Percentiles rank a stretch among this genome's conserved stretches.
Conservation (phyloP, 768 basidiomycete genomes). For the Mycena metata region DNA sequence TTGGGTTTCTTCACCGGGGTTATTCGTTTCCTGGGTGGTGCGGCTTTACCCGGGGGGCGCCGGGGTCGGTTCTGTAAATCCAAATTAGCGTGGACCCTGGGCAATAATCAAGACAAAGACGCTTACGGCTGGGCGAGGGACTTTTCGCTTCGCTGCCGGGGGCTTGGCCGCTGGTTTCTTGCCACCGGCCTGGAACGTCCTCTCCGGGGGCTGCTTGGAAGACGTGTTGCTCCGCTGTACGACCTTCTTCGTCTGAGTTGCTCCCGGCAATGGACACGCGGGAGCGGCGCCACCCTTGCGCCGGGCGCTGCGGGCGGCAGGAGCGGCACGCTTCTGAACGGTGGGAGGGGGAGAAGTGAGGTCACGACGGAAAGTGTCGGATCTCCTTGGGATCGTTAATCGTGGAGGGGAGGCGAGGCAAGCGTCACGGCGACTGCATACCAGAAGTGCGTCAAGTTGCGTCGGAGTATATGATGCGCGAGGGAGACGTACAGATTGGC, state of each 20-base stretch:
- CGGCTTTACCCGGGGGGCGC: background rate
- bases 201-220: background rate
- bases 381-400: slow-evolving; percentile 13
- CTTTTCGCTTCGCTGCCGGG: background rate
- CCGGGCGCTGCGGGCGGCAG: background rate
- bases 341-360: slow-evolving; percentile 1
- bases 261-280: slow-evolving; percentile 2
- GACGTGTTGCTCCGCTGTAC: background rate
- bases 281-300: background rate
- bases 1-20: slow-evolving; percentile 8
- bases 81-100: too few relatives aligned
- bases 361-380: slow-evolving; percentile 18
- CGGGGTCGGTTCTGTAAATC: slow-evolving; percentile 8
- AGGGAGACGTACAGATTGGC: slow-evolving; percentile 16
- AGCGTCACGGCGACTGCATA: slow-evolving; percentile 20
- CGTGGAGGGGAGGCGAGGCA: slow-evolving; percentile 8
- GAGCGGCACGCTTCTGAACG: slow-evolving; percentile 14
- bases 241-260: slow-evolving; percentile 1
- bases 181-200: background rate
- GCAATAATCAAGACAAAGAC: too few relatives aligned
- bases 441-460: background rate
- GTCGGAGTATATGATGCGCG: background rate
- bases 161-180: slow-evolving; percentile 7
- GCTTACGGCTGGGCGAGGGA: background rate
- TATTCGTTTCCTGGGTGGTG: background rate